phyloP scores from a whole-genome alignment of 257 asterid genomes.

The Plantago major region DNA sequence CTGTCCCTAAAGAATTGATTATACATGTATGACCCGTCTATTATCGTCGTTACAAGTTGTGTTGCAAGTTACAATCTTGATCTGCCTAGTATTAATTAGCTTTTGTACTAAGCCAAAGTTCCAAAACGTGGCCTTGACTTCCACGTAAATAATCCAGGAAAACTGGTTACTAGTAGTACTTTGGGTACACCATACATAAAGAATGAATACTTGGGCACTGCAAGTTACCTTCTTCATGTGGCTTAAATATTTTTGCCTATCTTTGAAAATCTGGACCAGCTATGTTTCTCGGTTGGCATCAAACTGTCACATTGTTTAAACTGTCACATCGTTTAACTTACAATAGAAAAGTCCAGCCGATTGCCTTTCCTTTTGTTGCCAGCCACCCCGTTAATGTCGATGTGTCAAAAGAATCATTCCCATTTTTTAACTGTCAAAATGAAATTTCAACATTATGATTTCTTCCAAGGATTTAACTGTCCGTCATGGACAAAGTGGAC shows the following conservation, averaged over 20 bases:
- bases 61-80: no score
- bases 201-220: neutral
- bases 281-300: neutral
- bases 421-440: no score
- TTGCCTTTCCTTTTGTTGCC: neutral
- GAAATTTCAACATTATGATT: no score
- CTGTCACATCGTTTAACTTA: neutral
- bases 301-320: neutral
- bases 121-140: neutral
- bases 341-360: neutral
- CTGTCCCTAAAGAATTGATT: no score
- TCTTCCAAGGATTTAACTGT: no score
- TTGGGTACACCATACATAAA: conserved; percentile 1
- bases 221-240: conserved; percentile 6
- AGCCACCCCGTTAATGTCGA: no score
- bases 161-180: neutral
- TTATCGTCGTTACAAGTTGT: no score
- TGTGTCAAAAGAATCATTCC: no score
- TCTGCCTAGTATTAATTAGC: neutral
- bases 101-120: neutral
- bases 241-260: neutral
- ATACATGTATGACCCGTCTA: no score
- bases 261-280: neutral
- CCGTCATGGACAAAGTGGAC: no score
- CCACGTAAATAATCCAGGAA: neutral